Conservation (phyloP, 352 stramenopile species). For the Phytopythium oedochilum region DNA sequence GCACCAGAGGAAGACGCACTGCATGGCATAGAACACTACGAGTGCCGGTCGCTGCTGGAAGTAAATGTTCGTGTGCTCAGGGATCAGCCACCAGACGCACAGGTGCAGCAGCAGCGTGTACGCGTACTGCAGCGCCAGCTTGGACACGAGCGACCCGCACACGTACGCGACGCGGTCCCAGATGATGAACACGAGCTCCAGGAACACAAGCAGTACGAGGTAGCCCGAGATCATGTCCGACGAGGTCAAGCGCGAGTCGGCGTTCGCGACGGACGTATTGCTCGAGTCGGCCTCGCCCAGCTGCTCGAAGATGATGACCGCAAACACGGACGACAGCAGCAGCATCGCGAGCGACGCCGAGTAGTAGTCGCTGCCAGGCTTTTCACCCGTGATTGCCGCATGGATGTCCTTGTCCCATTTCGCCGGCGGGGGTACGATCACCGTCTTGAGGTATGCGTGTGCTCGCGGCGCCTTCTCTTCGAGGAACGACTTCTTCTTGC, state of each 20-base stretch:
- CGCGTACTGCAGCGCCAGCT: constrained; percentile 74
- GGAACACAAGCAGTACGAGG: constrained; percentile 76
- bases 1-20: constrained; percentile 76
- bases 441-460: constrained; percentile 53
- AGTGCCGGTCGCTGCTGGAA: constrained; percentile 68
- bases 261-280: constrained; percentile 28
- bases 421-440: constrained; percentile 56
- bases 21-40: constrained; percentile 77
- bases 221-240: constrained; percentile 84
- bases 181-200: constrained; percentile 78
- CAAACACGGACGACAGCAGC: constrained; percentile 63
- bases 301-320: constrained; percentile 71
- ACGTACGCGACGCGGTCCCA: constrained; percentile 86
- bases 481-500: constrained; percentile 51
- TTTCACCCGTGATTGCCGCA: constrained; percentile 67
- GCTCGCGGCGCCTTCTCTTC: constrained; percentile 41
- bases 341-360: constrained; percentile 57
- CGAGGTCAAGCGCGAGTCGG: constrained; percentile 48
- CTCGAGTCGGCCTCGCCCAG: constrained; percentile 54
- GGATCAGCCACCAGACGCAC: constrained; percentile 73
- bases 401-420: constrained; percentile 88
- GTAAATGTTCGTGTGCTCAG: constrained; percentile 70
- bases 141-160: constrained; percentile 61
- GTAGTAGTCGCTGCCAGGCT: constrained; percentile 77
- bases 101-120: constrained; percentile 70